Percentiles rank a stretch among this genome's conserved stretches.
Evolutionary conservation across 2,329 filamentous ascomycete species (phyloP).

Genomic region (Hypoxylon sp.): DNA sequence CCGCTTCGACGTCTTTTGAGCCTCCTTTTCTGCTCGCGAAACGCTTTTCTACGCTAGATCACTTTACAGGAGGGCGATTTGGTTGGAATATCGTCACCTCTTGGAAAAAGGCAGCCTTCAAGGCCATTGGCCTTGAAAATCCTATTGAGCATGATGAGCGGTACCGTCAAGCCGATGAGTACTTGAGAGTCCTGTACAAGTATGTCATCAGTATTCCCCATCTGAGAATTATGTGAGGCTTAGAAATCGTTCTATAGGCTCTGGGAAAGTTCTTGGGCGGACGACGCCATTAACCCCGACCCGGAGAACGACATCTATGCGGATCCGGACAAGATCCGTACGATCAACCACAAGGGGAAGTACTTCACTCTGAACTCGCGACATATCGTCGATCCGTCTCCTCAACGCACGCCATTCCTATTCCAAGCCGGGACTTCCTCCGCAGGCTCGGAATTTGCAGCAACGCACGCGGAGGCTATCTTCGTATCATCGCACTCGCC

Average conservation of each 20-base stretch:
- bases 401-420: conserved; percentile 70
- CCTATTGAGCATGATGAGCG: conserved; percentile 74
- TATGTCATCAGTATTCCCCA: conserved; percentile 49
- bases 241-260: conserved; percentile 55
- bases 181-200: conserved; percentile 74
- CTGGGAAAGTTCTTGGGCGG: conserved; percentile 70
- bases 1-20: conserved; percentile 74
- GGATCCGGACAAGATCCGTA: conserved; percentile 71
- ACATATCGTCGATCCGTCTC: conserved; percentile 68
- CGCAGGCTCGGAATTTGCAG: conserved; percentile 70
- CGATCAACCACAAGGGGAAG: conserved; percentile 73
- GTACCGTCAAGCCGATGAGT: conserved; percentile 74
- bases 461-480: conserved; percentile 72
- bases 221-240: neutral
- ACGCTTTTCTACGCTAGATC: conserved; percentile 73
- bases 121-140: conserved; percentile 71
- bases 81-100: conserved; percentile 75
- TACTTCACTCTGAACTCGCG: conserved; percentile 64
- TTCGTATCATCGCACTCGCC: conserved; percentile 71
- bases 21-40: conserved; percentile 74
- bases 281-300: conserved; percentile 70
- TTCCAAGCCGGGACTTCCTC: conserved; percentile 73
- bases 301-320: conserved; percentile 69
- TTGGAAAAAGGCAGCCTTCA: conserved; percentile 72
- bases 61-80: conserved; percentile 72